Conservation (phyloP, 768 basidiomycete genomes). For the Mrakia blollopis region DNA sequence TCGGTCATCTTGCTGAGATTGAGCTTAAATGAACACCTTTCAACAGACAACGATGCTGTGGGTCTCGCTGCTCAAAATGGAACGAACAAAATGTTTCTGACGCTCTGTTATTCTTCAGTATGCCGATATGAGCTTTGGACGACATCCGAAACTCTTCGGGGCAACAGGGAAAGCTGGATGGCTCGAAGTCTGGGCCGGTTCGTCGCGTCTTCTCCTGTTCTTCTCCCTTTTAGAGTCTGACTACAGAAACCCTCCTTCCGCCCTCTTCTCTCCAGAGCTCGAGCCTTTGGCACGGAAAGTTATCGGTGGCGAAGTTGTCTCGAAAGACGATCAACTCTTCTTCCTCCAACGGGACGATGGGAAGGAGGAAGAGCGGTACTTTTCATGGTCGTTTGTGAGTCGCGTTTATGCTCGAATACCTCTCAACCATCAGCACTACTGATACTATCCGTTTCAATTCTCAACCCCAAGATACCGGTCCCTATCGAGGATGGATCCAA, state of each 20-base stretch:
- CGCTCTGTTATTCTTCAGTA: neutral
- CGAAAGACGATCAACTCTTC: conserved; percentile 15
- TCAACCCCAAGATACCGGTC: neutral
- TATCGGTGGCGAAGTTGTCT: neutral
- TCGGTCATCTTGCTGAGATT: neutral
- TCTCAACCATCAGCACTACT: neutral
- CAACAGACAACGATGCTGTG: neutral
- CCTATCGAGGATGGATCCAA: neutral
- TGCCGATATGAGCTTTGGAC: conserved; percentile 4
- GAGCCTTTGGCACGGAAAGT: neutral
- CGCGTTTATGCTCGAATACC: too few relatives aligned
- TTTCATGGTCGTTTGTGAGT: neutral
- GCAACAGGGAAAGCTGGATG: neutral
- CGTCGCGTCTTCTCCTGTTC: neutral
- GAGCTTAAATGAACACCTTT: too few relatives aligned
- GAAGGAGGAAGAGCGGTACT: conserved; percentile 15
- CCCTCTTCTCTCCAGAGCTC: neutral
- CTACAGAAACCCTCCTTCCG: neutral
- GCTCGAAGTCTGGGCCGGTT: neutral
- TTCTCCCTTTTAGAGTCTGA: neutral
- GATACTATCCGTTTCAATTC: neutral
- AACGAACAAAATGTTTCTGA: too few relatives aligned
- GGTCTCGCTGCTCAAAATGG: neutral
- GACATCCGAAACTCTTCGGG: neutral
- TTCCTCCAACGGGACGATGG: conserved; percentile 21